A percentile compares a stretch with the other conserved stretches of the same genome.
phyloP scores from a whole-genome alignment of 305 asterid genomes.

The Rubia peregrina region DNA sequence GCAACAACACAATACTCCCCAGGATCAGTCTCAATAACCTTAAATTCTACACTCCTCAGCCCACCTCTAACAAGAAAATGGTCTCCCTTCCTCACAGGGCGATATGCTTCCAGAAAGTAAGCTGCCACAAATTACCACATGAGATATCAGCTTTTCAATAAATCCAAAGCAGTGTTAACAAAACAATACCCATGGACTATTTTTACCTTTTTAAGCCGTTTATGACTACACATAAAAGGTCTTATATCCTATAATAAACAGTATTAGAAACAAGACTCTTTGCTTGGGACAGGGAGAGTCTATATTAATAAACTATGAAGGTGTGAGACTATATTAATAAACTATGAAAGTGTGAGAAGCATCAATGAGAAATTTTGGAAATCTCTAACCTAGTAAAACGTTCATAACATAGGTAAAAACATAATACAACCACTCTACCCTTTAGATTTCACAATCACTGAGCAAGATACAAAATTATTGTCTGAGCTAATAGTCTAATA shows the following conservation, averaged over 20 bases:
- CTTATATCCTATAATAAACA: not conserved
- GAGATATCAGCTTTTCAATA: not conserved
- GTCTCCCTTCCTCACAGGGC: constrained; percentile 78
- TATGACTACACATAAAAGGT: too few relatives aligned
- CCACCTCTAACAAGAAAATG: constrained; percentile 83
- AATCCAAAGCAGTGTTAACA: not conserved
- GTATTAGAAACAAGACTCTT: not conserved
- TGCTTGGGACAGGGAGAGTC: not conserved
- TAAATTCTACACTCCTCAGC: constrained; percentile 84
- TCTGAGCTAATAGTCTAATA: not conserved
- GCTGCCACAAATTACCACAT: constrained; percentile 30
- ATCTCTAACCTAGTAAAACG: not conserved
- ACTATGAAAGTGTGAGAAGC: not conserved
- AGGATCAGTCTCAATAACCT: constrained; percentile 77
- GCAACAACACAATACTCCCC: constrained; percentile 87
- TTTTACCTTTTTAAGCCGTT: not conserved
- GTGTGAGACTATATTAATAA: not conserved
- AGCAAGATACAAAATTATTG: not conserved
- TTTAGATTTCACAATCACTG: not conserved
- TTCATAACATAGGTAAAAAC: not conserved
- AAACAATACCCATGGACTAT: too few relatives aligned
- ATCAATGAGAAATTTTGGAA: not conserved
- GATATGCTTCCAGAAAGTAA: constrained; percentile 82
- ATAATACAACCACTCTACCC: too few relatives aligned
- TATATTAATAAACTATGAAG: too few relatives aligned